Evolutionary conservation across 352 stramenopile genomes (phyloP).

Genomic region (Pelagophyceae sp.): DNA sequence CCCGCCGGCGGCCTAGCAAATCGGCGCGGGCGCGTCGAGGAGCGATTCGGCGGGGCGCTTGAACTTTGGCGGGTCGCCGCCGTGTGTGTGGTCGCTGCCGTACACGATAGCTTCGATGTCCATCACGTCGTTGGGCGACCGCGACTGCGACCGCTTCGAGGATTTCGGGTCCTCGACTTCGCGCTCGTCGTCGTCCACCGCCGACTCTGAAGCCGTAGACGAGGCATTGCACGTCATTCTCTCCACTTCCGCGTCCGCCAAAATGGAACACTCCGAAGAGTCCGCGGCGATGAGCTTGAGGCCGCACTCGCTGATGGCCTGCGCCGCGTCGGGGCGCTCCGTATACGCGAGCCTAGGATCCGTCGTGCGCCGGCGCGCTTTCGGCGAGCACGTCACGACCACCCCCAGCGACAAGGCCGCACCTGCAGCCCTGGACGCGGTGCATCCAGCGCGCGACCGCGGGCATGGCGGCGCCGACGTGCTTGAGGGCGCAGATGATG

Average conservation of each 20-base stretch:
- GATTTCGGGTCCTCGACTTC: background rate
- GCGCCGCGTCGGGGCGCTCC: background rate
- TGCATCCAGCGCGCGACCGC: background rate
- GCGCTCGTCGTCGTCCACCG: background rate
- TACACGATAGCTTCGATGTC: background rate
- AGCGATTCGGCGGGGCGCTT: too few relatives aligned
- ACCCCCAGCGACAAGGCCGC: too few relatives aligned
- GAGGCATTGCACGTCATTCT: background rate
- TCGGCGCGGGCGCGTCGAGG: too few relatives aligned
- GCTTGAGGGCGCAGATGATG: conserved; percentile 16
- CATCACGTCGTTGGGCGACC: conserved; percentile 3
- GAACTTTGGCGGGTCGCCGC: too few relatives aligned
- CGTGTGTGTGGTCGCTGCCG: too few relatives aligned
- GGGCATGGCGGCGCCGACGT: background rate
- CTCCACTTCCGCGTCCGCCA: conserved; percentile 4
- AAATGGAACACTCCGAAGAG: background rate
- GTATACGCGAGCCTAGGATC: background rate
- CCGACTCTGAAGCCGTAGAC: too few relatives aligned
- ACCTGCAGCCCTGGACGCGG: conserved; percentile 10
- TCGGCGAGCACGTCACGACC: too few relatives aligned
- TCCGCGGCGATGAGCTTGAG: conserved; percentile 3
- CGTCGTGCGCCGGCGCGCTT: too few relatives aligned
- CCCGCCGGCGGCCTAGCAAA: too few relatives aligned
- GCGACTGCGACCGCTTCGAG: background rate
- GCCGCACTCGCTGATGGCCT: background rate